phyloP scores from a whole-genome alignment of 768 basidiomycete species.

The Leucosporidium yakuticum region DNA sequence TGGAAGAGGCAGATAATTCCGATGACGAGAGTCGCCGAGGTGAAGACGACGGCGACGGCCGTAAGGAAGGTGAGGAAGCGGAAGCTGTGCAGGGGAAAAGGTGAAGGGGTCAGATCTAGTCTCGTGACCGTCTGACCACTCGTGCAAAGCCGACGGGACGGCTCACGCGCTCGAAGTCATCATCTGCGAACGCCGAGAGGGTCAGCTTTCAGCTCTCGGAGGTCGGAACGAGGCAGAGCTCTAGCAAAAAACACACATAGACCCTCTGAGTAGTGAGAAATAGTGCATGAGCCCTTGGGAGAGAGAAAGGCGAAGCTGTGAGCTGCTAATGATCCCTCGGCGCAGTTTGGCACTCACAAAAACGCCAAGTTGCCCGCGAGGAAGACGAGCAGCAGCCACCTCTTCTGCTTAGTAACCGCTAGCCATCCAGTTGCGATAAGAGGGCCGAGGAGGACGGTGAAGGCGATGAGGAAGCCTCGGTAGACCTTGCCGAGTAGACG shows the following conservation, averaged over 20 bases:
- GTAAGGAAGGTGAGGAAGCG: conserved; percentile 2
- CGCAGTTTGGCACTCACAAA: not conserved
- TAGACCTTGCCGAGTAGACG: not conserved
- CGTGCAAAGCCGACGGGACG: no score
- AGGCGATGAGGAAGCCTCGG: not conserved
- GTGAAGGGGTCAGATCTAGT: no score
- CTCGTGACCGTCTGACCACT: no score
- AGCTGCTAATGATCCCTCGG: no score
- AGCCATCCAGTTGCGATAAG: not conserved
- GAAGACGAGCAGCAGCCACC: not conserved
- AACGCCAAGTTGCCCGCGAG: not conserved
- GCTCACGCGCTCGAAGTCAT: not conserved
- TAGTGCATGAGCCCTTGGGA: not conserved
- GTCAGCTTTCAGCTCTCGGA: not conserved
- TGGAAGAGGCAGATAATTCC: not conserved
- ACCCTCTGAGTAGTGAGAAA: not conserved
- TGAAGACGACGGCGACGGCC: not conserved
- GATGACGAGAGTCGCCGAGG: not conserved
- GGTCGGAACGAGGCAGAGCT: not conserved
- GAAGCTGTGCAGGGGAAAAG: not conserved
- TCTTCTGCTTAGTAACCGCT: not conserved
- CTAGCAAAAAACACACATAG: no score
- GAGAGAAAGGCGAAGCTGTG: no score
- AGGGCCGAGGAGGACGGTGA: not conserved
- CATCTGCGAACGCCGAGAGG: not conserved